These are phyloP conservation scores for Eucalyptus tenuipes DNA, from an alignment of 345 rosid species.

Conservation along the genomic window DNA sequence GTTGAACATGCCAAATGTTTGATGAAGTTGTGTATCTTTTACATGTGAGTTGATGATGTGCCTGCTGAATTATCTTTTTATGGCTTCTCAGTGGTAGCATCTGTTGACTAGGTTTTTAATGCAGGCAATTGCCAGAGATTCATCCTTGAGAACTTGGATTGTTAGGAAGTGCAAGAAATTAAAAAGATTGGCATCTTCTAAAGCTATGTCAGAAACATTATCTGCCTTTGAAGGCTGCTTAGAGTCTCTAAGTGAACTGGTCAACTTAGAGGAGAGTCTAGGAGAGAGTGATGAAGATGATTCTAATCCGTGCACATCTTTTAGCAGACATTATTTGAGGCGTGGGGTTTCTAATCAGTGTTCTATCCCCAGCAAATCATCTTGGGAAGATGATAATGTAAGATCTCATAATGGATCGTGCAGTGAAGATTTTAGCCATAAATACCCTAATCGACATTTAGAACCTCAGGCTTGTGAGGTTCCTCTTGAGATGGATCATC, in stretches of 20 bases:
- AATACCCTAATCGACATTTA: conserved; percentile 18
- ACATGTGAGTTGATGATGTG: background rate
- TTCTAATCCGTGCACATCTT: conserved; percentile 14
- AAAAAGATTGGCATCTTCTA: conserved; percentile 30
- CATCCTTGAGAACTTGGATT: conserved; percentile 62
- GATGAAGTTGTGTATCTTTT: background rate
- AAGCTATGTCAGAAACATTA: conserved; percentile 25
- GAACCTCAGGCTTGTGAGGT: conserved; percentile 16
- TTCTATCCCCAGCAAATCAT: conserved; percentile 10
- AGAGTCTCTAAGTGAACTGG: conserved; percentile 25
- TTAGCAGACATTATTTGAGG: conserved; percentile 3
- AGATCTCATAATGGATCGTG: conserved; percentile 3
- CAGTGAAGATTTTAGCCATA: conserved; percentile 6
- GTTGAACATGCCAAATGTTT: background rate
- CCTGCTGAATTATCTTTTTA: background rate
- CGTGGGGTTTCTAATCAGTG: conserved; percentile 18
- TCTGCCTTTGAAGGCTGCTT: conserved; percentile 48
- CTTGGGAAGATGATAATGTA: conserved; percentile 12
- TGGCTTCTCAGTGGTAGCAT: background rate
- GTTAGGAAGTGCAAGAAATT: conserved; percentile 47
- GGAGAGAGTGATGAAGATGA: conserved; percentile 55
- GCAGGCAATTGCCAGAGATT: conserved; percentile 57
- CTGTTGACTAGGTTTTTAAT: background rate
- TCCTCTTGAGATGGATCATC: conserved; percentile 24
- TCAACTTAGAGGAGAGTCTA: conserved; percentile 32